phyloP scores from a whole-genome alignment of 257 asterid species.

The Ballota nigra region DNA sequence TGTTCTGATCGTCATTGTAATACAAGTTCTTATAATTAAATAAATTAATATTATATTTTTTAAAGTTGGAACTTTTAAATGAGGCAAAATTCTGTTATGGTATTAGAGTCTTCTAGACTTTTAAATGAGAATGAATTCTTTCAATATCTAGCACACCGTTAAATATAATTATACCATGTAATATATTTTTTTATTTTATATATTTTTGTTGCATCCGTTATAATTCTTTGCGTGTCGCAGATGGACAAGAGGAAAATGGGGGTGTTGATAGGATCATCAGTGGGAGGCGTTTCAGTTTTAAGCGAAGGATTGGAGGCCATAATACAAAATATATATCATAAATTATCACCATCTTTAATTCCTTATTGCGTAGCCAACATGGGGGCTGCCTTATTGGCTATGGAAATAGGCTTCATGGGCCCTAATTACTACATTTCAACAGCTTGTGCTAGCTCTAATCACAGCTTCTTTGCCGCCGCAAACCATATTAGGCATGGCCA shows the following conservation, averaged over 20 bases:
- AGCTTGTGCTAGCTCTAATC: neutral
- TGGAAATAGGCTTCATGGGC: neutral
- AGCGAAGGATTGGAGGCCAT: neutral
- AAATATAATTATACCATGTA: no score
- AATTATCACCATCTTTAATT: neutral
- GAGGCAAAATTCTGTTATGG: no score
- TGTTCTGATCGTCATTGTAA: no score
- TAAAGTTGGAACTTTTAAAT: no score
- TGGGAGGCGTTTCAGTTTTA: neutral
- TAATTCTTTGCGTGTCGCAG: neutral
- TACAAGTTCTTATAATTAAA: no score
- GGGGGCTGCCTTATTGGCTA: neutral
- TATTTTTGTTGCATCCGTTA: no score
- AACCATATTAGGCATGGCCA: neutral
- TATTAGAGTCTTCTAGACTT: no score
- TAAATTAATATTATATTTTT: no score
- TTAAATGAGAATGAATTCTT: no score
- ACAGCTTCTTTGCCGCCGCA: neutral
- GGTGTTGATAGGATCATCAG: neutral
- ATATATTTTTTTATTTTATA: no score
- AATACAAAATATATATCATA: neutral
- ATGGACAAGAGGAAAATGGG: neutral
- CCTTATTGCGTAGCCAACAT: neutral
- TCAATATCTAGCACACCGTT: no score
- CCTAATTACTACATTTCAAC: neutral